Percentiles rank a stretch among this genome's conserved stretches.
Conservation (phyloP, 306 rosid genomes). For the Lathyrus tuberosus region DNA sequence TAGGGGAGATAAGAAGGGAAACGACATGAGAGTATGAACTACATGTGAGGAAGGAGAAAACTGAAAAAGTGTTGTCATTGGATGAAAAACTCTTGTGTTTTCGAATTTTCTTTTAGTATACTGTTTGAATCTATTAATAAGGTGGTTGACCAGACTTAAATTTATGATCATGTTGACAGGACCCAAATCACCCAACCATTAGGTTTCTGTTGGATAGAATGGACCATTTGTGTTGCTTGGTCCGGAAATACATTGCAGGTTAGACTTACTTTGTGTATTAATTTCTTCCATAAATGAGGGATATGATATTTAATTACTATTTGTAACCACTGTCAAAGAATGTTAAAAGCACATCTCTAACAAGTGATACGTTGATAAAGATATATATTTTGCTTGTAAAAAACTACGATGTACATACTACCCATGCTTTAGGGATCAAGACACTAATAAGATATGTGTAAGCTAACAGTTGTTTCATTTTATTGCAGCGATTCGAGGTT, state of each 20-base stretch:
- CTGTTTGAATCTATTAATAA: too few relatives aligned
- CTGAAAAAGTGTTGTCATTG: constrained; percentile 16
- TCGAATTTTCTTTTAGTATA: constrained; percentile 27
- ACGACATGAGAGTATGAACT: not conserved
- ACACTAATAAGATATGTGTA: not conserved
- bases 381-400: constrained; percentile 4
- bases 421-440: too few relatives aligned
- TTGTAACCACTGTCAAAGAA: constrained; percentile 19
- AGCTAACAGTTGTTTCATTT: constrained; percentile 36
- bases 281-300: constrained; percentile 21
- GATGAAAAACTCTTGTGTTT: constrained; percentile 6
- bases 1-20: not conserved
- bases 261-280: constrained; percentile 38
- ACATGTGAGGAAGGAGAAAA: constrained; percentile 30
- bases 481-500: constrained; percentile 93
- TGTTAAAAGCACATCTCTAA: constrained; percentile 30
- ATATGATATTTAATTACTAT: constrained; percentile 26
- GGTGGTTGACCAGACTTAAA: too few relatives aligned
- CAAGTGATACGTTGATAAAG: not conserved
- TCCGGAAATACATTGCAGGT: constrained; percentile 97
- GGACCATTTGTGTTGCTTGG: constrained; percentile 91
- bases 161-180: too few relatives aligned
- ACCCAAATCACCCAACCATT: too few relatives aligned
- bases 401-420: not conserved
- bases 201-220: constrained; percentile 95